Evolutionary conservation across 495 filamentous ascomycete species (phyloP).

Genomic region (Penicillium maclennaniae): DNA sequence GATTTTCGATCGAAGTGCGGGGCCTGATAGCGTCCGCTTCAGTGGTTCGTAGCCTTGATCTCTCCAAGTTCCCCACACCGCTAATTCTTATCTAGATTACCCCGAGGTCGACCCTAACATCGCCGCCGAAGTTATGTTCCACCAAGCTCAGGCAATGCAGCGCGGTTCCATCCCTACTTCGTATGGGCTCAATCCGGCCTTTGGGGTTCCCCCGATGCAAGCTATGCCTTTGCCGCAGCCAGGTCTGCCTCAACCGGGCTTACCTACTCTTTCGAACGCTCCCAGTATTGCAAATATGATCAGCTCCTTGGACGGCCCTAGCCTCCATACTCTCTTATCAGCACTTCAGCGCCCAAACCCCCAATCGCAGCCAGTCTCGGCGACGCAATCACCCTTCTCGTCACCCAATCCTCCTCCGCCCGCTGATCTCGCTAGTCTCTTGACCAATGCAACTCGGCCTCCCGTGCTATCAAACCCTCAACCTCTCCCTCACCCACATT

Average conservation of each 20-base stretch:
- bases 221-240: constrained; percentile 35
- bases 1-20: constrained; percentile 76
- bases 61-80: not conserved
- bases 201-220: constrained; percentile 38
- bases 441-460: constrained; percentile 47
- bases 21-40: constrained; percentile 67
- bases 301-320: constrained; percentile 63
- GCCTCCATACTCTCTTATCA: constrained; percentile 69
- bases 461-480: constrained; percentile 33
- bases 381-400: constrained; percentile 36
- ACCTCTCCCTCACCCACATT: constrained; percentile 33
- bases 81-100: constrained; percentile 55
- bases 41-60: constrained; percentile 50
- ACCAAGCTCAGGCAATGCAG: constrained; percentile 62
- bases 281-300: constrained; percentile 45
- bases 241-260: constrained; percentile 15
- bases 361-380: constrained; percentile 37
- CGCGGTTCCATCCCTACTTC: constrained; percentile 41
- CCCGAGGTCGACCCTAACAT: constrained; percentile 70
- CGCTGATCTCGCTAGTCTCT: constrained; percentile 58
- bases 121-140: constrained; percentile 73
- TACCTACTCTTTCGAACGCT: constrained; percentile 33
- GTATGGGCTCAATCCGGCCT: constrained; percentile 41
- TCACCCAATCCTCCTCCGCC: constrained; percentile 32
- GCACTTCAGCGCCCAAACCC: constrained; percentile 47